Conservation (phyloP, 2,329 filamentous ascomycete species). For the Myriosclerotinia curreyana region DNA sequence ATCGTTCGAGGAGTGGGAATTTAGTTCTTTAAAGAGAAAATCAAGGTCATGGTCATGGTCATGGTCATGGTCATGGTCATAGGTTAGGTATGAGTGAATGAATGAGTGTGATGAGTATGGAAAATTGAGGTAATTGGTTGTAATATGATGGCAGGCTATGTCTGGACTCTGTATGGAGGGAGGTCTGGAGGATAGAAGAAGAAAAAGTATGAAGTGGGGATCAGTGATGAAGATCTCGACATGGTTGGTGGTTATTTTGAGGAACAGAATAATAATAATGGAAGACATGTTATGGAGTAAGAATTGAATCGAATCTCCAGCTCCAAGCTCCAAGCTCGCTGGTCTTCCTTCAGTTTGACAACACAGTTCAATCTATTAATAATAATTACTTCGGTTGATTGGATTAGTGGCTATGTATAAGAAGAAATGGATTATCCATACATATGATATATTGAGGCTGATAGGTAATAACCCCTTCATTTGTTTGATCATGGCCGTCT, state of each 20-base stretch:
- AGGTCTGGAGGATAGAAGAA: not conserved
- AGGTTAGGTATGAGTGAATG: not conserved
- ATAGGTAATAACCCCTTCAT: constrained; percentile 5
- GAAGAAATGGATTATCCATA: constrained; percentile 3
- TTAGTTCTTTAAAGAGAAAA: constrained; percentile 12
- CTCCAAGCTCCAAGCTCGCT: no score
- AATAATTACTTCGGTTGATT: constrained; percentile 7
- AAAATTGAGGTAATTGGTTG: constrained; percentile 9
- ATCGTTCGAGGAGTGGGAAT: constrained; percentile 1
- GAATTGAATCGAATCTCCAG: not conserved
- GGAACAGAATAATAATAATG: constrained; percentile 1
- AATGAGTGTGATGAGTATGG: not conserved
- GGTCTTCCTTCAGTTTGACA: constrained; percentile 5
- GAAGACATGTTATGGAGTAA: not conserved
- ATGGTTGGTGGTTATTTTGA: not conserved
- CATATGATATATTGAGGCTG: not conserved
- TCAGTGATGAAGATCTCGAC: constrained; percentile 10
- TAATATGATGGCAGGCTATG: not conserved
- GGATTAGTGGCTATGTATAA: constrained; percentile 2
- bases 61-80: not conserved
- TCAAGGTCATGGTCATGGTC: not conserved
- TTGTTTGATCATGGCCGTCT: not conserved
- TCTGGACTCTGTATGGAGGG: not conserved
- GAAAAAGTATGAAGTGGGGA: constrained; percentile 1
- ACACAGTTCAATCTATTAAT: constrained; percentile 13